Evolutionary conservation across 176 grass and related monocot species (phyloP), one percentile per base, ranked within the genome.

Genomic region (Eragrostis nindensis): DNA sequence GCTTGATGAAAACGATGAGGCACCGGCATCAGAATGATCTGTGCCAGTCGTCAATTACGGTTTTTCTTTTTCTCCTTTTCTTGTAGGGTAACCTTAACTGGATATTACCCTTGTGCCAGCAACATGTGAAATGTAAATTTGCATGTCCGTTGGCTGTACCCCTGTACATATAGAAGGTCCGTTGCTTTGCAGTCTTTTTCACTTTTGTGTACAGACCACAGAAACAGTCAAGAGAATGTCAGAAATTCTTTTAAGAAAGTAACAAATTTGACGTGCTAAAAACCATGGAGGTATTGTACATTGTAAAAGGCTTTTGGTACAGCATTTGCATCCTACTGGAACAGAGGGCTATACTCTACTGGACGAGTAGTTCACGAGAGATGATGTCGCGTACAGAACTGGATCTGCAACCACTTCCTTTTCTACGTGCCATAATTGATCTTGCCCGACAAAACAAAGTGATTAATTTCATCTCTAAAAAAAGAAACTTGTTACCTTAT

Each of bases 1-100:
- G 75, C 92, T 99, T 68, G 88, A 88, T 82, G 86, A 40, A 65
- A 91, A 61, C 53, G 77, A 61, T 1, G 92, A 90, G 56, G 54
- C 84, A 66, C 73, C 22, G 29, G 10, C 67, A 15, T 49, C 87
- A 8, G 24, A 78, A 30, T 82, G 55, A 73, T 50, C 6, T 22
- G n/a, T 49, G 44, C 39, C 68, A 12, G 13, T 74, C 17, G 25
- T 49, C 50, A 15, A 22, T 10, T 40, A 32, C 21, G 4, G 6
- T 52, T n/a, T 62, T n/a, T n/a, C n/a, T 62, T 14, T 41, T 39
- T 43, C 61, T 40, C 7, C 16, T 39, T 45, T 36, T 80, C 24
- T 61, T 59, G 41, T 10, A 60, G 61, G 25, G 40, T 55, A 67
- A 80, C 66, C 40, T 70, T 84, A 48, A 57, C 65, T 29, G 46